Conservation (phyloP, 1,284 basidiomycete genomes). For the Ceratobasidium sp. region DNA sequence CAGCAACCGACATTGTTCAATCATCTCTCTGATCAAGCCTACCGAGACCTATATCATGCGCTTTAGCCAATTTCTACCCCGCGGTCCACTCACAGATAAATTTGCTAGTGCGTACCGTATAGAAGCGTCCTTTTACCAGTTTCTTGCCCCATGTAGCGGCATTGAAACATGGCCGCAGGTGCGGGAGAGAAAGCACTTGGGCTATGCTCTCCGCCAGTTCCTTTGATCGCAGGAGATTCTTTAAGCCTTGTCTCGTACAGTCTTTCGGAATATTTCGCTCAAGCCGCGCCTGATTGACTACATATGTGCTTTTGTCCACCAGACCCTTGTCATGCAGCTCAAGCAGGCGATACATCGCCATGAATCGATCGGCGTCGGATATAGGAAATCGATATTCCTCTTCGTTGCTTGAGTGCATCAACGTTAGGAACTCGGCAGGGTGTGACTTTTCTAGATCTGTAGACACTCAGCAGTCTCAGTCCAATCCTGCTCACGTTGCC, state of each 20-base stretch:
- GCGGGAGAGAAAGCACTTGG: background rate
- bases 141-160: slow-evolving; percentile 11
- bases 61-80: background rate
- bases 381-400: background rate
- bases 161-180: background rate
- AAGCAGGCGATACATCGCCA: background rate
- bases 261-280: background rate
- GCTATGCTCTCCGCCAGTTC: background rate
- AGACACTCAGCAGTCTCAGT: too few species aligned
- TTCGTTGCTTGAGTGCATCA: too few species aligned
- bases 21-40: background rate
- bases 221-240: background rate
- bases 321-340: background rate
- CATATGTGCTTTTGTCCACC: background rate
- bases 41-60: background rate
- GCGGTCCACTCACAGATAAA: background rate
- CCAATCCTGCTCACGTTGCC: too few species aligned
- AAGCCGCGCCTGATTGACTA: background rate
- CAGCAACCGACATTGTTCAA: background rate
- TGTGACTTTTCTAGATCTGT: too few species aligned
- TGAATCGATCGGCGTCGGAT: slow-evolving; percentile 3
- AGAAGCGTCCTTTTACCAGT: background rate
- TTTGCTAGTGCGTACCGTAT: background rate
- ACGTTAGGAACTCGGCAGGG: too few species aligned
- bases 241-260: background rate